Percentiles rank a stretch among this genome's conserved stretches.
Evolutionary conservation across 371 early-diverging fungal genomes (phyloP).

Genomic region (Entomophthora muscae): DNA sequence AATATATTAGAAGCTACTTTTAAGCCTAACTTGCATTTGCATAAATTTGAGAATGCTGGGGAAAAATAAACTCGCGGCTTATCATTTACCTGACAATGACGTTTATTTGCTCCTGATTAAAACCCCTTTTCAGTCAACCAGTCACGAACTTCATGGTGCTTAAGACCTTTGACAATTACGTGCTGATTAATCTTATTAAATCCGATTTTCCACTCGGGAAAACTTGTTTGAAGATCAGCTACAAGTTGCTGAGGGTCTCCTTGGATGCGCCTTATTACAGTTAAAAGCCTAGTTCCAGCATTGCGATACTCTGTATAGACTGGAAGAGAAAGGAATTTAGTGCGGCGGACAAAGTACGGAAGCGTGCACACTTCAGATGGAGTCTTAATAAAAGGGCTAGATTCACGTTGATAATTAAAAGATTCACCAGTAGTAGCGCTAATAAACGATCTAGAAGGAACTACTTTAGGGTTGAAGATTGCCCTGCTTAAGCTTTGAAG

Average conservation of each 20-base stretch:
- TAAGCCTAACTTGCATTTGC: no score
- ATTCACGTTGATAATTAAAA: background rate
- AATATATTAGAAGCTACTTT: no score
- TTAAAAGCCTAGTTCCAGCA: slow-evolving; percentile 38
- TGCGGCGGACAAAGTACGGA: slow-evolving; percentile 34
- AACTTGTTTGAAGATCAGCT: background rate
- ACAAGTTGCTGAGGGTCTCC: slow-evolving; percentile 24
- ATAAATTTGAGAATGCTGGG: no score
- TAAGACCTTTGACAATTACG: slow-evolving; percentile 9
- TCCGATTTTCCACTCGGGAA: background rate
- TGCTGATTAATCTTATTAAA: background rate
- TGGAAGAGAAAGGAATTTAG: slow-evolving; percentile 38
- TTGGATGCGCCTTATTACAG: slow-evolving; percentile 50
- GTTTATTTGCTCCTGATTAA: no score
- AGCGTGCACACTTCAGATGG: background rate
- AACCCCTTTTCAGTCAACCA: slow-evolving; percentile 6
- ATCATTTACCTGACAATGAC: no score
- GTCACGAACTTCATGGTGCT: slow-evolving; percentile 6
- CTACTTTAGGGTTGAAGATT: background rate
- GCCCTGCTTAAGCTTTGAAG: background rate
- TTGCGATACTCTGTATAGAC: slow-evolving; percentile 56
- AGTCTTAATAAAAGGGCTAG: background rate
- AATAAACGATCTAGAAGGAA: background rate
- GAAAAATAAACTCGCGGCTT: no score
- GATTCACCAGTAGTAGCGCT: slow-evolving; percentile 8